These are phyloP conservation scores for Camelina laxa DNA, from an alignment of 345 rosid species.

Conservation along the genomic window DNA sequence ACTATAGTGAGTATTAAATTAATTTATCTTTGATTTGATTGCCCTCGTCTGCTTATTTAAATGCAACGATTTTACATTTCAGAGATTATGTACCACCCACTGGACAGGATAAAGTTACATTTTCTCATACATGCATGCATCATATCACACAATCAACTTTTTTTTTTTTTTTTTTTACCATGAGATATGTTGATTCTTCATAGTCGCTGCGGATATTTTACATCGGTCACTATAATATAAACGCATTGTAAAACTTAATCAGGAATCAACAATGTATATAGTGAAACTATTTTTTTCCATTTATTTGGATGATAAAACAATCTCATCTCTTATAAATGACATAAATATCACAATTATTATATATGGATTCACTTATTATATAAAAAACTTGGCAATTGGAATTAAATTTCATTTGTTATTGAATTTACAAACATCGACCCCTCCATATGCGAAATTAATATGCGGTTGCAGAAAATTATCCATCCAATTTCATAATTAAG, in stretches of 20 bases:
- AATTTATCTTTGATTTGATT: background rate
- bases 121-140: background rate
- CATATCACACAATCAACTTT: background rate
- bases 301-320: slow-evolving; percentile 26
- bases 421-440: slow-evolving; percentile 41
- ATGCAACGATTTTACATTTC: slow-evolving; percentile 27
- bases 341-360: slow-evolving; percentile 36
- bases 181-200: background rate
- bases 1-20: slow-evolving; percentile 5
- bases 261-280: slow-evolving; percentile 7
- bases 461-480: slow-evolving; percentile 36
- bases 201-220: slow-evolving; percentile 3
- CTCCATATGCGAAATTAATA: slow-evolving; percentile 39
- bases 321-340: slow-evolving; percentile 21
- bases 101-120: too few relatives aligned
- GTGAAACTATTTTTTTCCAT: slow-evolving; percentile 2
- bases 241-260: background rate
- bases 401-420: slow-evolving; percentile 42
- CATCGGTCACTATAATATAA: background rate
- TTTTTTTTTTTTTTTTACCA: slow-evolving; percentile 4
- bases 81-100: slow-evolving; percentile 10
- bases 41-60: slow-evolving; percentile 18
- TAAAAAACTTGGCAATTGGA: slow-evolving; percentile 24
- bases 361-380: background rate
- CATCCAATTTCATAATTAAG: background rate